Evolutionary conservation across 2,329 filamentous ascomycete genomes (phyloP).

Genomic region (Aspergillus sp.): DNA sequence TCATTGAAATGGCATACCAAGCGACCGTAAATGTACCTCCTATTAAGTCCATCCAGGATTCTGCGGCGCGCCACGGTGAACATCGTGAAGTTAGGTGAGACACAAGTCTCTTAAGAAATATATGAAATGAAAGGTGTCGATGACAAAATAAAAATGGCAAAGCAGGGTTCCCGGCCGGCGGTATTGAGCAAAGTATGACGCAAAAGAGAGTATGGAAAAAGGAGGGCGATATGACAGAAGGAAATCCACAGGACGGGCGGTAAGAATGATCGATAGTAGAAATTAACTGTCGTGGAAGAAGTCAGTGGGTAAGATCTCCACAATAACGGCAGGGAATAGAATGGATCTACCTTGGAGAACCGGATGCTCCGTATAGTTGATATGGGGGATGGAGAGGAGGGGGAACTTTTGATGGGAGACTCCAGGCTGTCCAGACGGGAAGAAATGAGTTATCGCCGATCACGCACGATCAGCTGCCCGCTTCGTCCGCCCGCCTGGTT

Average conservation of each 20-base stretch:
- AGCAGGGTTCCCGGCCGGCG: slow-evolving; percentile 21
- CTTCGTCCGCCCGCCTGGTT: not conserved
- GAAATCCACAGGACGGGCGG: not conserved
- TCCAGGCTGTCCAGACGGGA: not conserved
- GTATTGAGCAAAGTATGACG: slow-evolving; percentile 38
- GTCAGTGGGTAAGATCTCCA: slow-evolving; percentile 1
- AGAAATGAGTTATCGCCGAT: not conserved
- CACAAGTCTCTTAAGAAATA: slow-evolving; percentile 13
- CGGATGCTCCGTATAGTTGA: not conserved
- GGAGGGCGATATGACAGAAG: slow-evolving; percentile 9
- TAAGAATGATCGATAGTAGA: not conserved
- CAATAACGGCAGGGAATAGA: not conserved
- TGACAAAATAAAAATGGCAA: slow-evolving; percentile 7
- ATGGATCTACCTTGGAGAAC: slow-evolving; percentile 3
- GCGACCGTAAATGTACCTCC: slow-evolving; percentile 48
- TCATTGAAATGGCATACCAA: slow-evolving; percentile 33
- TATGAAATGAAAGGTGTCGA: slow-evolving; percentile 21
- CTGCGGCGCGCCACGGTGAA: slow-evolving; percentile 41
- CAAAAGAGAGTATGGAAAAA: slow-evolving; percentile 26
- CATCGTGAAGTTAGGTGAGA: slow-evolving; percentile 34
- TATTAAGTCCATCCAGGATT: slow-evolving; percentile 46
- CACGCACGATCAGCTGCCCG: slow-evolving; percentile 13
- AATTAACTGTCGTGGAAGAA: not conserved
- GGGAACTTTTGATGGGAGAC: not conserved
- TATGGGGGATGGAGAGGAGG: not conserved